Conservation (phyloP, 495 filamentous ascomycete genomes). For the Bacidia gigantensis region DNA sequence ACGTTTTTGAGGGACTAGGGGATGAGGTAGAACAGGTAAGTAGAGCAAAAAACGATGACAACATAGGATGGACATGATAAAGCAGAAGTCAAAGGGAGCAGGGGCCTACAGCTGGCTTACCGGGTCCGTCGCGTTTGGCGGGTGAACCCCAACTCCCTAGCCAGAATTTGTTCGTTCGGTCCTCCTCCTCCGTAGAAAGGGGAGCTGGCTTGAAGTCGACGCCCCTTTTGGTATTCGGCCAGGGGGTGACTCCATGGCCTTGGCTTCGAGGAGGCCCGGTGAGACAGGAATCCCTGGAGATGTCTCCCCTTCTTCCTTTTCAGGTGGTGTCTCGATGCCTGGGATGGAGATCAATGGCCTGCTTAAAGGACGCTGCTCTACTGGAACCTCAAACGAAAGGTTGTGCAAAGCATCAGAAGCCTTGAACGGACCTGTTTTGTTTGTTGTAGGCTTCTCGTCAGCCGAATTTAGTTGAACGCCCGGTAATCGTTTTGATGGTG, state of each 20-base stretch:
- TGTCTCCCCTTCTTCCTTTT: neutral
- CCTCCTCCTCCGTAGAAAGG: conserved; percentile 2
- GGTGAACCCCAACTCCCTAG: conserved; percentile 22
- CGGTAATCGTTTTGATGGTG: neutral
- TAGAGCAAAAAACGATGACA: neutral
- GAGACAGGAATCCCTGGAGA: neutral
- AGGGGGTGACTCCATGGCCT: neutral
- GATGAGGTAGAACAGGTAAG: conserved; percentile 10
- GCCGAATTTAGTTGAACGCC: too few relatives aligned
- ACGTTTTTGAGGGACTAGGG: conserved; percentile 23
- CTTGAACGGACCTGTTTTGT: too few relatives aligned
- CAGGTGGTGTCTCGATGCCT: neutral
- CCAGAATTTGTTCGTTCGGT: conserved; percentile 18
- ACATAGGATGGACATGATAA: too few relatives aligned
- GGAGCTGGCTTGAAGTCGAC: too few relatives aligned
- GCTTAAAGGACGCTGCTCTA: neutral
- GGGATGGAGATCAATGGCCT: too few relatives aligned
- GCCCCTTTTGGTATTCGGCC: neutral
- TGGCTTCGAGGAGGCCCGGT: neutral
- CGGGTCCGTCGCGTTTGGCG: conserved; percentile 17
- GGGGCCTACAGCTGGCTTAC: too few relatives aligned
- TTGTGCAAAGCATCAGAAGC: too few relatives aligned
- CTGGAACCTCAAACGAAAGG: too few relatives aligned
- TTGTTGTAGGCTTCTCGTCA: too few relatives aligned
- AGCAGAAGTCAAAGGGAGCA: too few relatives aligned